A percentile compares a stretch with the other conserved stretches of the same genome.
These are phyloP conservation scores for Pseudogymnoascus sp. DNA, from an alignment of 2,329 filamentous ascomycete species.

Conservation along the genomic window DNA sequence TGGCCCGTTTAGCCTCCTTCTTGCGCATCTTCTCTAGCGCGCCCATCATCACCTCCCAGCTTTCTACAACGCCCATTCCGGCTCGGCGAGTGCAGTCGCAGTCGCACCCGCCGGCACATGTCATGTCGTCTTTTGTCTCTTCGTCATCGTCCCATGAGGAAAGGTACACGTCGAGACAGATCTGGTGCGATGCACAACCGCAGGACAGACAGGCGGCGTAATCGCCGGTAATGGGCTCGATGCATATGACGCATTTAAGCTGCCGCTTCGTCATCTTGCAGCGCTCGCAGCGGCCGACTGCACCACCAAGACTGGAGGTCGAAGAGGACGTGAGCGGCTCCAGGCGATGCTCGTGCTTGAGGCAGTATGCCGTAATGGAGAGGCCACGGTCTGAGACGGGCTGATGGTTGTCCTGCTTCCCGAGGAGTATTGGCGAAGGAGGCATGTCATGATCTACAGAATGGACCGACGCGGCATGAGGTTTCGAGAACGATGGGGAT, in stretches of 20 bases:
- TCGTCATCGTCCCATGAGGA: constrained; percentile 26
- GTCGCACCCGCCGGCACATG: constrained; percentile 58
- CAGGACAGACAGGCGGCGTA: constrained; percentile 56
- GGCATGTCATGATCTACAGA: constrained; percentile 22
- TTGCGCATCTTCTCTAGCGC: constrained; percentile 25
- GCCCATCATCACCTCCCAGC: constrained; percentile 49
- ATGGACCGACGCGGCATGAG: constrained; percentile 22
- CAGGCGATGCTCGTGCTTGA: constrained; percentile 53
- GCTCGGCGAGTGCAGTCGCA: constrained; percentile 54
- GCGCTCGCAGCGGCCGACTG: constrained; percentile 40
- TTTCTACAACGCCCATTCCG: constrained; percentile 49
- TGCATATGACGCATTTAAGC: constrained; percentile 54
- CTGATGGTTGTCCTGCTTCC: constrained; percentile 45
- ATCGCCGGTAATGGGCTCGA: constrained; percentile 51
- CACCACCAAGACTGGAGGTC: constrained; percentile 30
- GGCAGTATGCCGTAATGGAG: constrained; percentile 56
- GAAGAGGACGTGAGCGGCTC: constrained; percentile 43
- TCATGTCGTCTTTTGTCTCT: constrained; percentile 32
- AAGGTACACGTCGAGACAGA: constrained; percentile 51
- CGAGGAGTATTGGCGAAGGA: constrained; percentile 46
- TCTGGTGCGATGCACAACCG: constrained; percentile 53
- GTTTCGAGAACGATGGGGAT: constrained; percentile 19
- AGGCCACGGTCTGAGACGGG: constrained; percentile 34
- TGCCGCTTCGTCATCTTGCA: constrained; percentile 50
- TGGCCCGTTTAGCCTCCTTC: background rate